Evolutionary conservation across 495 filamentous ascomycete genomes (phyloP).

Genomic region (Penicillium cosmopolitanum): DNA sequence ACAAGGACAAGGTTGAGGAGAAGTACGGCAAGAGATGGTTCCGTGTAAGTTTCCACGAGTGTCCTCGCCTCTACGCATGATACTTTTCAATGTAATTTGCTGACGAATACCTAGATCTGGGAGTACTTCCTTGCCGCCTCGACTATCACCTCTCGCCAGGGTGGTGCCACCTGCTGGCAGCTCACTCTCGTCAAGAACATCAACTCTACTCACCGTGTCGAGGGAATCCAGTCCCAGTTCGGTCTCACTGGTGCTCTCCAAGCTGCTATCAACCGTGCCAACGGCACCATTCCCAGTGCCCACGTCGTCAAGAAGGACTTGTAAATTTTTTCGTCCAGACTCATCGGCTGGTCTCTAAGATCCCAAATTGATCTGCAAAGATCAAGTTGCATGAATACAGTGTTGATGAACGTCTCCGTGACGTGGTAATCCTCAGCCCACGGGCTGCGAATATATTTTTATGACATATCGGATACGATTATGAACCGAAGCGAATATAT

Average conservation of each 20-base stretch:
- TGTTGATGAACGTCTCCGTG: background rate
- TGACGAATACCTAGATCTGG: conserved; percentile 74
- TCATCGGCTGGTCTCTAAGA: conserved; percentile 13
- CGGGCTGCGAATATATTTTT: conserved; percentile 5
- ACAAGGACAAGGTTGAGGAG: conserved; percentile 89
- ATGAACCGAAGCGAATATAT: conserved; percentile 20
- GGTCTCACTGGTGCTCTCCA: conserved; percentile 71
- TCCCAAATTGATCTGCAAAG: background rate
- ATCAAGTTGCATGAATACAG: background rate
- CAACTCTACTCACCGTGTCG: conserved; percentile 92
- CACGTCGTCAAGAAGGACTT: conserved; percentile 43
- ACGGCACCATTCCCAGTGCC: conserved; percentile 46
- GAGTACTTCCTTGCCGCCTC: conserved; percentile 96
- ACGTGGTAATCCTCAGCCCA: conserved; percentile 1
- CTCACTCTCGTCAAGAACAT: conserved; percentile 96
- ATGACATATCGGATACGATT: conserved; percentile 13
- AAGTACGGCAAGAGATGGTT: conserved; percentile 98
- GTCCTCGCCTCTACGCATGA: background rate
- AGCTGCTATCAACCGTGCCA: conserved; percentile 42
- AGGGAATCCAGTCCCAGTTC: conserved; percentile 79
- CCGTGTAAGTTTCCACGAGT: conserved; percentile 65
- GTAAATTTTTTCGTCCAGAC: conserved; percentile 20
- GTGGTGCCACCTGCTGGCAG: conserved; percentile 93
- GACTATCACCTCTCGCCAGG: conserved; percentile 92
- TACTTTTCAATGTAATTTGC: conserved; percentile 1